Evolutionary conservation across 768 basidiomycete genomes (phyloP), one percentile per base, ranked within the genome.

Genomic region (Suillus bovinus): DNA sequence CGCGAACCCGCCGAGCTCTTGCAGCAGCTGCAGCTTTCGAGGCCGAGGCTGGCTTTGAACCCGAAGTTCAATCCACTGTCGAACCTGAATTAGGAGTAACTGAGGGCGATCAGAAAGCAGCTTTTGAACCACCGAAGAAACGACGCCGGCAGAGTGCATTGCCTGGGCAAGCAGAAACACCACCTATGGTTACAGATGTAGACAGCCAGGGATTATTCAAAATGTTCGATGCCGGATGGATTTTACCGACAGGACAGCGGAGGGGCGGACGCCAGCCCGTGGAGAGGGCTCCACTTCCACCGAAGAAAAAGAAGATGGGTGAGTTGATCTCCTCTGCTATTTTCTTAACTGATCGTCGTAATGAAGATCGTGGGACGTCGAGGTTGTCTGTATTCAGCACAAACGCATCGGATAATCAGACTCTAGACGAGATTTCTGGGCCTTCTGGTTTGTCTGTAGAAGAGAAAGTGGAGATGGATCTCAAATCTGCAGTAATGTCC

Each of bases 161-260:
- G 38, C 68, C 71, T 27, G 69, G 75, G 62, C 72, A 74, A 54
- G 65, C 78, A 16, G 79, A 79, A 2, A 70, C 80, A 3, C 83
- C 88, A 5, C 80, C 83, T 29, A 76, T 90, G 59, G 87, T 93
- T 3, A 82, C 86, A n/a, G 80, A 86, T 46, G 85, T 96, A 36
- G 90, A 89, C 70, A 81, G 83, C 47, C 82, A 84, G 60, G 83
- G 83, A 47, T 88, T 88, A 22, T 97, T 96, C 79, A 84, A 80
- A 70, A 75, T 88, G 76, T 96, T 96, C 76, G 89, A 97, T 62
- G 79, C 81, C 27, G 94, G 94, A 0, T 96, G 93, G 94, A 92
- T 96, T 9, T 76, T 96, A 16, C 91, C 93, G 27, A 79, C 86
- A 3, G 91, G 89, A 38, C 83, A 86, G 58, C 83, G 85, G 66